A percentile compares a stretch with the other conserved stretches of the same genome.
phyloP scores from a whole-genome alignment of 306 rosid species.

The Cucurbita pepo region DNA sequence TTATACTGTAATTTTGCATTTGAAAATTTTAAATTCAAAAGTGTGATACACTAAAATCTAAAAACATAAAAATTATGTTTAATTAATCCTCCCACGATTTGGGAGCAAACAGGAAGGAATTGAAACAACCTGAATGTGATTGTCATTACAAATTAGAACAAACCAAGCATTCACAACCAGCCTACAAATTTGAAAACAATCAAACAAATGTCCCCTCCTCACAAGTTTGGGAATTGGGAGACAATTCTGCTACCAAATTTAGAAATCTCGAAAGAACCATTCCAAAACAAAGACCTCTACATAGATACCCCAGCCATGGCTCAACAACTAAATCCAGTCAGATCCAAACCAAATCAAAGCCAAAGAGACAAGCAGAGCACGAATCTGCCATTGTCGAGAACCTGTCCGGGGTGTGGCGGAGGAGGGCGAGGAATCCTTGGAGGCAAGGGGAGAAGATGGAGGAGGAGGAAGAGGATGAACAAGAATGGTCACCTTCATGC shows the following conservation, averaged over 20 bases:
- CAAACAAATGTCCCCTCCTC: not conserved
- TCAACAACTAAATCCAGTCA: constrained; percentile 10
- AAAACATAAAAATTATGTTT: no score
- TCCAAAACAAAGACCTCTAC: not conserved
- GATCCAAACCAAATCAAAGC: constrained; percentile 7
- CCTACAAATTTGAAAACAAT: not conserved
- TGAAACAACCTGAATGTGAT: not conserved
- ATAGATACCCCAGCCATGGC: not conserved
- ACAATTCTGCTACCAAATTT: not conserved
- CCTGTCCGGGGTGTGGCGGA: not conserved
- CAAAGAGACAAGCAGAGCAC: not conserved
- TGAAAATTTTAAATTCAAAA: no score
- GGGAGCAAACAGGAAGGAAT: not conserved
- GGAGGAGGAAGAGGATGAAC: constrained; percentile 57
- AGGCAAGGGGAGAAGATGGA: constrained; percentile 16
- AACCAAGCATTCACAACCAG: not conserved
- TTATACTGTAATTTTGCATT: no score
- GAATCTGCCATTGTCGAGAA: not conserved
- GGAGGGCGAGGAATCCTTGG: constrained; percentile 6
- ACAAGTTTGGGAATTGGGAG: not conserved
- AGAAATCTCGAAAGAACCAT: not conserved
- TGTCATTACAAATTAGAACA: not conserved
- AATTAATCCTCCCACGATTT: not conserved
- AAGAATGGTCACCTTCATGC: constrained; percentile 65
- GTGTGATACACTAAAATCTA: no score